Percentiles rank a stretch among this genome's conserved stretches.
Evolutionary conservation across 2,329 filamentous ascomycete genomes (phyloP).

Genomic region (Aspergillus alliaceus): DNA sequence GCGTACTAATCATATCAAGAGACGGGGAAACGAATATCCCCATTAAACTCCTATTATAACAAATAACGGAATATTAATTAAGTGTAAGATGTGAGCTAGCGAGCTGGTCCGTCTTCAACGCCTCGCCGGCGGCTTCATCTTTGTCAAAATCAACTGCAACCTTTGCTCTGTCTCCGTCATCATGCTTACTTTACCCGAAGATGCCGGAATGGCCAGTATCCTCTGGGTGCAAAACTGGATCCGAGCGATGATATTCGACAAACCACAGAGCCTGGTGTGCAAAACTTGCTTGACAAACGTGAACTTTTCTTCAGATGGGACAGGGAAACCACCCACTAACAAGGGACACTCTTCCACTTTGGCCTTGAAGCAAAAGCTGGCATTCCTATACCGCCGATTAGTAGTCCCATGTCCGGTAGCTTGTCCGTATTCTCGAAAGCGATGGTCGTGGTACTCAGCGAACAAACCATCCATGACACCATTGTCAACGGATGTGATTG

Average conservation of each 20-base stretch:
- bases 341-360: constrained; percentile 28
- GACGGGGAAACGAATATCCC: not conserved
- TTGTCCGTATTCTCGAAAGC: constrained; percentile 6
- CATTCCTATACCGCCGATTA: constrained; percentile 7
- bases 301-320: constrained; percentile 28
- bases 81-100: not conserved
- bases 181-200: constrained; percentile 27
- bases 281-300: constrained; percentile 27
- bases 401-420: not conserved
- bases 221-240: constrained; percentile 29
- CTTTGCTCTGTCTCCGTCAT: constrained; percentile 33
- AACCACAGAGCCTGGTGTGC: constrained; percentile 27
- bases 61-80: not conserved
- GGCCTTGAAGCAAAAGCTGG: constrained; percentile 14
- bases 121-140: constrained; percentile 24
- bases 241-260: constrained; percentile 26
- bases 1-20: not conserved
- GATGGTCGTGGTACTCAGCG: constrained; percentile 9
- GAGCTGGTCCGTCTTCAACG: not conserved
- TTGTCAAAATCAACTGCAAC: constrained; percentile 31
- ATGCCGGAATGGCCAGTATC: constrained; percentile 16
- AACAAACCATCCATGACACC: constrained; percentile 14
- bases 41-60: not conserved
- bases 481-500: constrained; percentile 16
- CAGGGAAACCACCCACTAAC: constrained; percentile 25